Conservation (phyloP, 176 grass and related monocot species). For the Sorghum bicolor region Sorghum_bicolor_NCBIv3 NC_012870.2:60079001-60079500, state of each 20-base stretch:
- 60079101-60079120: neutral
- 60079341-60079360: neutral
- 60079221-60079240: neutral
- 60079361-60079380: neutral
- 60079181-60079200: neutral
- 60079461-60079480: neutral
- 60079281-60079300: too few relatives aligned
- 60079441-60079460: neutral
- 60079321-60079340: neutral
- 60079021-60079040: neutral
- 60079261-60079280: neutral
- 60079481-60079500: neutral
- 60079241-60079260: neutral
- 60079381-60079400: neutral
- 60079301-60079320: neutral
- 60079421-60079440: neutral
- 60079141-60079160: neutral
- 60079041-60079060: neutral
- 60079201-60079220: neutral
- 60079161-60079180: neutral
- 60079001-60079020: neutral
- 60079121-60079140: neutral
- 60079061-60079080: neutral
- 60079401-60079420: neutral
- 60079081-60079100: conserved; percentile 6